Evolutionary conservation across 768 basidiomycete genomes (phyloP).

Genomic region (Mycena maculata): DNA sequence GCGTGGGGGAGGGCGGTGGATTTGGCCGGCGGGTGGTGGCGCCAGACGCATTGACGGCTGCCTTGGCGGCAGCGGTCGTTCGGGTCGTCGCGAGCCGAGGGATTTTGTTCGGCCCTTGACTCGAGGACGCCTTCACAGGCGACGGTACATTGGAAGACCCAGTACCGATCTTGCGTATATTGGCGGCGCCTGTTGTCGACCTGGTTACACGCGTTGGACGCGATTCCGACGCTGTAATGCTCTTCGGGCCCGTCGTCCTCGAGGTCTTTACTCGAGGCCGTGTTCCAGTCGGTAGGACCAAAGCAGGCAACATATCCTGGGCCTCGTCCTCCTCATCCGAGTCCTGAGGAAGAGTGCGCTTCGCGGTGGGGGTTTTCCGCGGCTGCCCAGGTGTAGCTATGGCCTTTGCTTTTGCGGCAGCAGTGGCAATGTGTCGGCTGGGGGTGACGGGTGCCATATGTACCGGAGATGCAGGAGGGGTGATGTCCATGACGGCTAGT

Average conservation of each 20-base stretch:
- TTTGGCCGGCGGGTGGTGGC: slow-evolving; percentile 48
- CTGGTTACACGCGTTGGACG: slow-evolving; percentile 80
- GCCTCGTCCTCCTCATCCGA: slow-evolving; percentile 76
- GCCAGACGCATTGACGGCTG: slow-evolving; percentile 52
- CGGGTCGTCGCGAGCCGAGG: slow-evolving; percentile 70
- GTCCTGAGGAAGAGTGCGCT: slow-evolving; percentile 70
- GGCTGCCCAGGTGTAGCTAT: slow-evolving; percentile 87
- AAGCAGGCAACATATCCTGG: slow-evolving; percentile 72
- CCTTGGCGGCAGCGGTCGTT: slow-evolving; percentile 61
- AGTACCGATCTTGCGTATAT: slow-evolving; percentile 65
- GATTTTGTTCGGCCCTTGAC: slow-evolving; percentile 73
- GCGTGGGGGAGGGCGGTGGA: slow-evolving; percentile 71
- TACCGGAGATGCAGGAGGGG: slow-evolving; percentile 46
- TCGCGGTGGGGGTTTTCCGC: slow-evolving; percentile 86
- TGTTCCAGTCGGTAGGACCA: slow-evolving; percentile 60
- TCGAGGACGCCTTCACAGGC: slow-evolving; percentile 54
- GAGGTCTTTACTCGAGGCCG: slow-evolving; percentile 51
- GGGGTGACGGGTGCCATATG: slow-evolving; percentile 83
- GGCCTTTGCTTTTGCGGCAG: slow-evolving; percentile 74
- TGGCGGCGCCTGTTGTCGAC: slow-evolving; percentile 68
- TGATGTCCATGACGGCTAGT: slow-evolving; percentile 57
- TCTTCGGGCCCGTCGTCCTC: slow-evolving; percentile 56
- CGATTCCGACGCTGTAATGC: slow-evolving; percentile 73
- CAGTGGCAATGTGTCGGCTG: slow-evolving; percentile 77
- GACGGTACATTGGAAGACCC: slow-evolving; percentile 45